Base-by-base conservation (phyloP, 1,139 yeast species). In the Yamadazyma membranifaciens region DNA sequence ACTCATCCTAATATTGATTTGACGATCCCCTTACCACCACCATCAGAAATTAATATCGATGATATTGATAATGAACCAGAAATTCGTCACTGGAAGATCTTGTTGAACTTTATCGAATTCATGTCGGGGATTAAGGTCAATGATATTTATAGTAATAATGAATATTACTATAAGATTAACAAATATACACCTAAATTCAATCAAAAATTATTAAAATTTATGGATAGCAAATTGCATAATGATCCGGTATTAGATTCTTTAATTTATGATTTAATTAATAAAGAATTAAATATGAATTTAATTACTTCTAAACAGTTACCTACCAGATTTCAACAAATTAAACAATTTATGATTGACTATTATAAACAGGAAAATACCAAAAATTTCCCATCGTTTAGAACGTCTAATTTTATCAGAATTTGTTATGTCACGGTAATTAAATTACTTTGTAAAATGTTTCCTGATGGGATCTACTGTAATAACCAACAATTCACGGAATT, bases 381-480 rank as follows among this genome's bases (percentile, higher is more conserved):
- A 44, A 70, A 69, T 49, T 58, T 69, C 50, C 77, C 78, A 2
- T 42, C 46, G 7, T 63, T 57, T 44, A 45, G 48, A 24, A 50
- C 62, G 15, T 54, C 52, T 27, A 51, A 55, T 34, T 65, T 67
- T 40, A 34, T 70, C 20, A 54, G 67, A 38, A 45, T 67, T 9
- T 68, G 72, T 39, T 72, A 69, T 51, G 45, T 64, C 6, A 71
- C 77, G 1, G 69, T 69, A 7, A 63, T 69, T 45, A 53, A 57
- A 22, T 46, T 63, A 1, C 53, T 72, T 45, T 36, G 44, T 13
- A 67, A 65, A 44, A 65, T 71, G 67, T 72, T 71, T 45, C 78
- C 78, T 3, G 55, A 59, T 34, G 78, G 78, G 1, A 61, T 72
- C 30, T 72, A 74, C 73, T 63, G 67, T 40, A 66, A 63, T 40